Evolutionary conservation across 2,329 filamentous ascomycete species (phyloP).

Genomic region (Triangularia setosa): DNA sequence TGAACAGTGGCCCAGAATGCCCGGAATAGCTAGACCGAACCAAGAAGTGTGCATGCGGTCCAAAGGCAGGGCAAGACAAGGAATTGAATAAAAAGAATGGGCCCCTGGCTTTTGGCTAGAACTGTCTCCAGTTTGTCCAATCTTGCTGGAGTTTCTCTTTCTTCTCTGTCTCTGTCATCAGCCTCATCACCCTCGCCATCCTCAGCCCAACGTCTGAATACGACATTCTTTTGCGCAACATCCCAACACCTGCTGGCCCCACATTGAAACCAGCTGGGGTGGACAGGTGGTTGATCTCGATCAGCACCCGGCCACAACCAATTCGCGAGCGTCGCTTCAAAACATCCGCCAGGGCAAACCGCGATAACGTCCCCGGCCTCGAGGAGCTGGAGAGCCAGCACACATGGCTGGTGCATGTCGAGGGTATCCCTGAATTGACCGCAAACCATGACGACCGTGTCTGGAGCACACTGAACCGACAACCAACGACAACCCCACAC

Average conservation of each 20-base stretch:
- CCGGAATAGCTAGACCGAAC: conserved; percentile 18
- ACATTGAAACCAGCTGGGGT: not conserved
- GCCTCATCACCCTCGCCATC: not conserved
- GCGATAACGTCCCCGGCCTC: not conserved
- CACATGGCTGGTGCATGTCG: not conserved
- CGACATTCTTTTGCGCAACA: not conserved
- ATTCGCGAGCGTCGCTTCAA: not conserved
- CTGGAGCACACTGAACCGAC: conserved; percentile 2
- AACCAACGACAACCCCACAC: not conserved
- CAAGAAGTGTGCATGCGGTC: conserved; percentile 10
- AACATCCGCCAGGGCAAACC: not conserved
- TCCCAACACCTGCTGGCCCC: not conserved
- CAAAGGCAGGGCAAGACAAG: conserved; percentile 6
- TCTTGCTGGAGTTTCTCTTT: not conserved
- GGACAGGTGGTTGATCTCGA: not conserved
- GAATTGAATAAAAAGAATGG: not conserved
- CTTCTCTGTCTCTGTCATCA: not conserved
- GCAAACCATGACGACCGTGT: conserved; percentile 1
- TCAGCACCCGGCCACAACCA: not conserved
- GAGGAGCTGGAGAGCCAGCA: not conserved
- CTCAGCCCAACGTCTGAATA: not conserved
- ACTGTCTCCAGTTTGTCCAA: not conserved
- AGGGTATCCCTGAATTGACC: conserved; percentile 10
- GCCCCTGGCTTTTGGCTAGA: not conserved
- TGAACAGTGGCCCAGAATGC: not conserved